Base-by-base conservation (phyloP, 192 early-diverging fungal genomes). In the Cladochytrium replicatum region DNA sequence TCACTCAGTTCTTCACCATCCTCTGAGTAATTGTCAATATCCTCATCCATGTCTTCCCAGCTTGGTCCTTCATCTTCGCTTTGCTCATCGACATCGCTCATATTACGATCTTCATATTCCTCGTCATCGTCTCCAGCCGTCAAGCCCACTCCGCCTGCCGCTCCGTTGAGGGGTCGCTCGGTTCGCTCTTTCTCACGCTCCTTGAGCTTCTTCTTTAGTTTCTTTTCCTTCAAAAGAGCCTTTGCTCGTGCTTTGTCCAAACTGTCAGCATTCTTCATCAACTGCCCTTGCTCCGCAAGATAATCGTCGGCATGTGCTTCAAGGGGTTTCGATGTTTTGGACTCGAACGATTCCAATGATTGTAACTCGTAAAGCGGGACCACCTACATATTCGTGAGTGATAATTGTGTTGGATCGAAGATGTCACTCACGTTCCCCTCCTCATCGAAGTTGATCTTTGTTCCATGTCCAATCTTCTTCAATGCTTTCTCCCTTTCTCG, bases 381-480 rank as follows among this genome's bases (percentile, higher is more conserved):
- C 62, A 37, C 73, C 63, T 58, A 64, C 32, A 41, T 45, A 32
- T n/a, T 29, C 8, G 19, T 6, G 32, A 46, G 22, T 54, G 11
- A 48, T 50, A 27, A 43, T 19, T 24, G 22, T 9, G 29, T 44
- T 26, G 15, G 6, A 67, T 44, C 6, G 11, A 19, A 8, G 6
- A 65, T 29, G 25, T 47, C 9, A 60, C 61, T 63, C 28, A 82
- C 82, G 21, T 83, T 80, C 43, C 95, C 95, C 3, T 95, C 91
- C 50, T 99, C 95, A 69, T 97, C 90, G 68, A 95, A 99, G 37
- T 90, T 56, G 6, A 93, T 3, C 55, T 84, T 87, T 31, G 84
- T 66, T 56, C 79, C 75, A 40, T 71, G 77, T 27, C 81, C 74
- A 40, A 70, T 62, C 48, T 78, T 78, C 64, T 91, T 86, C 61